Conservation (phyloP, 2,329 filamentous ascomycete genomes). For the Beauveria pseudobassiana region DNA sequence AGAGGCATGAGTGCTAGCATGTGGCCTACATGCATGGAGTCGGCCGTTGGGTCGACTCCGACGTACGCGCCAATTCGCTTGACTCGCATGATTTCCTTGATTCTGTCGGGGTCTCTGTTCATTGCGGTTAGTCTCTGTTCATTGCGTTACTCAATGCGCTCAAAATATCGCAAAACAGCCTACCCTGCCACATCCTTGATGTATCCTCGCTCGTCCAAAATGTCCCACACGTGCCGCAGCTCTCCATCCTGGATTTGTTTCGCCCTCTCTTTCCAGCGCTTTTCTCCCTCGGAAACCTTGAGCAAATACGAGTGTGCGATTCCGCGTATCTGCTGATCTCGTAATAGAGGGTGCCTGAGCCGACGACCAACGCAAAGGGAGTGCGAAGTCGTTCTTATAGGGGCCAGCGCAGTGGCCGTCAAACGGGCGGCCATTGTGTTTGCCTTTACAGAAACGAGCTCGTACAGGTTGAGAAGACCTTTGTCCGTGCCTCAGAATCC, state of each 20-base stretch:
- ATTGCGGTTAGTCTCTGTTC: not conserved
- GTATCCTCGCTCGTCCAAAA: slow-evolving; percentile 64
- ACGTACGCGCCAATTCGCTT: slow-evolving; percentile 69
- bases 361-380: slow-evolving; percentile 19
- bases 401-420: slow-evolving; percentile 19
- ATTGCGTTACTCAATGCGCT: not conserved
- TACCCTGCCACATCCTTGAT: slow-evolving; percentile 71
- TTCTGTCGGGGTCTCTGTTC: slow-evolving; percentile 37
- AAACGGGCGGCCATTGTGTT: slow-evolving; percentile 22
- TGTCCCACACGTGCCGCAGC: slow-evolving; percentile 47
- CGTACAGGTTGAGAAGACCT: fast-evolving
- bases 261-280: slow-evolving; percentile 42
- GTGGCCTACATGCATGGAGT: slow-evolving; percentile 74
- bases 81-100: slow-evolving; percentile 56
- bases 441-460: not conserved
- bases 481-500: too few relatives aligned
- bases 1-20: slow-evolving; percentile 75
- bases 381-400: slow-evolving; percentile 18
- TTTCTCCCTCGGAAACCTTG: slow-evolving; percentile 35
- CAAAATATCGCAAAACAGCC: slow-evolving; percentile 17
- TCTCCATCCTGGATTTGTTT: slow-evolving; percentile 42
- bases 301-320: slow-evolving; percentile 34
- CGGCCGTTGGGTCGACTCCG: slow-evolving; percentile 74
- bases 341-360: slow-evolving; percentile 15
- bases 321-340: slow-evolving; percentile 24